Percentiles rank a stretch among this genome's conserved stretches.
phyloP scores from a whole-genome alignment of 306 rosid genomes.

The Crotalaria pallida region DNA sequence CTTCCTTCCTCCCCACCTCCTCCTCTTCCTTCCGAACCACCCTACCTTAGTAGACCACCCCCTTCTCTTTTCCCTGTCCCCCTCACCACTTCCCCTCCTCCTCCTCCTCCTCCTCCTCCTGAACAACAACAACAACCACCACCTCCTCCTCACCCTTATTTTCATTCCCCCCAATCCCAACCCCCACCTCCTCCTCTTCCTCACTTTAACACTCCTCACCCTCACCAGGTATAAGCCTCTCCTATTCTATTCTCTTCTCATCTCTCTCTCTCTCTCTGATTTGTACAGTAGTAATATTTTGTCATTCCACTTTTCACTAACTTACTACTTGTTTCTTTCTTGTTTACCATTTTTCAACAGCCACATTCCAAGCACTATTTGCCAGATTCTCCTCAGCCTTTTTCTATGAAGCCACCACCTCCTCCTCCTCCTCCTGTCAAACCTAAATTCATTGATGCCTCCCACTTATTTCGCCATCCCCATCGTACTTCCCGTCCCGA shows the following conservation, averaged over 20 bases:
- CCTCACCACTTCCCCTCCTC: slow-evolving; percentile 27
- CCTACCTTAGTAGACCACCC: slow-evolving; percentile 24
- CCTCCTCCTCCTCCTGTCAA: slow-evolving; percentile 15
- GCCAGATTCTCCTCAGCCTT: slow-evolving; percentile 29
- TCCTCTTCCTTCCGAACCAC: slow-evolving; percentile 58
- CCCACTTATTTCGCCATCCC: slow-evolving; percentile 56
- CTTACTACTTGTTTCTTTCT: background rate
- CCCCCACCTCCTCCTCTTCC: slow-evolving; percentile 24
- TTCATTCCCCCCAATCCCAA: slow-evolving; percentile 45
- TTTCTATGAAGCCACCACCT: slow-evolving; percentile 13
- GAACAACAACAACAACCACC: slow-evolving; percentile 28
- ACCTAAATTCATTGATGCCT: slow-evolving; percentile 37
- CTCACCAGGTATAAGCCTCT: no score
- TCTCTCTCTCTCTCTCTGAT: no score
- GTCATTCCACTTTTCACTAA: background rate
- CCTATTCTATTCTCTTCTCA: no score
- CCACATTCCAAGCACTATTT: slow-evolving; percentile 20
- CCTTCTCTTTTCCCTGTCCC: slow-evolving; percentile 62
- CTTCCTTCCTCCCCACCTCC: slow-evolving; percentile 79
- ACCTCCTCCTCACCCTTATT: slow-evolving; percentile 50
- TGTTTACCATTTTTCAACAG: background rate
- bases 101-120: slow-evolving; percentile 33
- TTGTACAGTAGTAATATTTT: no score
- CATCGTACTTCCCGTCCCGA: slow-evolving; percentile 80
- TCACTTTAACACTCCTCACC: slow-evolving; percentile 28